Base-by-base conservation (phyloP, 805 yeast species). In the Sungouiozyma ichnusensis region DNA sequence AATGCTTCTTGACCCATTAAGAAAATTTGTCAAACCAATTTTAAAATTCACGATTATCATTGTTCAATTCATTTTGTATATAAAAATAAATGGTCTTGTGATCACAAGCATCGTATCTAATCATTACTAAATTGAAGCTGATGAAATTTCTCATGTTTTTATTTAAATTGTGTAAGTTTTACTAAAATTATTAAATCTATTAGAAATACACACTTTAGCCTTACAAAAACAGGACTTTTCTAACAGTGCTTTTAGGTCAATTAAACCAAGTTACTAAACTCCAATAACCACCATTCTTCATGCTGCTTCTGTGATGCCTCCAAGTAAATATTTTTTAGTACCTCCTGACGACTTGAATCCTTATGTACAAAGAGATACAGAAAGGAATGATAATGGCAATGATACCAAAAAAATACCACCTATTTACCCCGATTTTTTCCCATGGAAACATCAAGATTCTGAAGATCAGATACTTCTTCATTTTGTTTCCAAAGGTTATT, bases 331-430 rank as follows among this genome's bases (percentile, higher is more conserved):
- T 44, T 39, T 55, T 16, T 40, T 60, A 29, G 47, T 48, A 7
- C 63, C 65, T 11, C 65, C 65, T 20, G 65, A 60, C 42, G 62
- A 58, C 15, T 37, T 60, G 24, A 57, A 60, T 45, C 61, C 64
- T 7, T 52, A 53, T 42, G 46, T 52, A 2, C 37, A 13, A 11
- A 20, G 20, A 16, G 40, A 36, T n/a, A 3, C 29, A 7, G 37
- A 34, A 13, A n/a, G 24, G 16, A 34, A 33, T 2, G 39, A 40
- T 16, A 27, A 19, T 3, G 37, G 32, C n/a, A 45, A 35, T 9
- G 29, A 34, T 5, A 31, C 29, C 14, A 19, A 37, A 6, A 33
- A 15, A 14, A 16, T 8, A 15, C 13, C 11, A 11, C 45, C 47
- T 8, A 48, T 46, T 19, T 61, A 57, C 37, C 65, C 65, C 15